phyloP scores from a whole-genome alignment of 495 filamentous ascomycete species.

The Hapsidospora chrysogenum region DNA sequence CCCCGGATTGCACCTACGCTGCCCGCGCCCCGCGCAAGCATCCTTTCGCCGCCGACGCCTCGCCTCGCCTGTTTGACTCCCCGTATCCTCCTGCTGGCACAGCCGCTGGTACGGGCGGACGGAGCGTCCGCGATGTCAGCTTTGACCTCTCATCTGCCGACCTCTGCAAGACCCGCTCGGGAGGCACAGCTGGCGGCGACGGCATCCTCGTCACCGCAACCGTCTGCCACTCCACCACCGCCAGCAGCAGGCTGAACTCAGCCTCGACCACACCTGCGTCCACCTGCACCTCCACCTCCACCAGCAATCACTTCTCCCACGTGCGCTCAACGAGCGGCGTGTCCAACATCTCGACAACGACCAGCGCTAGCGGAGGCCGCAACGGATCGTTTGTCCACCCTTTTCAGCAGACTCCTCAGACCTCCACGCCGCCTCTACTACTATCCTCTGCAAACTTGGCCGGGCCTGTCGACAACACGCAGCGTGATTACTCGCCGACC shows the following conservation, averaged over 20 bases:
- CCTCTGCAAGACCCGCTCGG: background rate
- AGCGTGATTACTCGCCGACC: slow-evolving; percentile 26
- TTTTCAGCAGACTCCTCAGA: slow-evolving; percentile 39
- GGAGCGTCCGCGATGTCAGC: slow-evolving; percentile 10
- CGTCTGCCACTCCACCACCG: background rate
- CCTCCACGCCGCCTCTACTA: slow-evolving; percentile 31
- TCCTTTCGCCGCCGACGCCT: too few species aligned
- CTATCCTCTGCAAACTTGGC: slow-evolving; percentile 33
- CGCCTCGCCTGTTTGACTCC: background rate
- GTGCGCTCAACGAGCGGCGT: slow-evolving; percentile 33
- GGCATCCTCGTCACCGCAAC: background rate
- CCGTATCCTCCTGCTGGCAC: background rate
- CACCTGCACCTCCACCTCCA: slow-evolving; percentile 6
- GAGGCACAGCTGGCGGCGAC: background rate
- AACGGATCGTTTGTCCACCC: slow-evolving; percentile 34
- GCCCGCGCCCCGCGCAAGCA: too few species aligned
- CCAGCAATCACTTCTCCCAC: slow-evolving; percentile 21
- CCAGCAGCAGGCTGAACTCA: background rate
- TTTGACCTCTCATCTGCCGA: slow-evolving; percentile 7
- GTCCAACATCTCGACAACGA: slow-evolving; percentile 25
- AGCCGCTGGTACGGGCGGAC: slow-evolving; percentile 1
- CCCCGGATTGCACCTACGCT: too few species aligned
- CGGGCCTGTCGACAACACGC: slow-evolving; percentile 27
- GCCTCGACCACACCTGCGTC: background rate
- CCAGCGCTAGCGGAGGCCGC: slow-evolving; percentile 19